Evolutionary conservation across 768 basidiomycete genomes (phyloP), one percentile per base, ranked within the genome.

Genomic region (Phaeotremella skinneri): DNA sequence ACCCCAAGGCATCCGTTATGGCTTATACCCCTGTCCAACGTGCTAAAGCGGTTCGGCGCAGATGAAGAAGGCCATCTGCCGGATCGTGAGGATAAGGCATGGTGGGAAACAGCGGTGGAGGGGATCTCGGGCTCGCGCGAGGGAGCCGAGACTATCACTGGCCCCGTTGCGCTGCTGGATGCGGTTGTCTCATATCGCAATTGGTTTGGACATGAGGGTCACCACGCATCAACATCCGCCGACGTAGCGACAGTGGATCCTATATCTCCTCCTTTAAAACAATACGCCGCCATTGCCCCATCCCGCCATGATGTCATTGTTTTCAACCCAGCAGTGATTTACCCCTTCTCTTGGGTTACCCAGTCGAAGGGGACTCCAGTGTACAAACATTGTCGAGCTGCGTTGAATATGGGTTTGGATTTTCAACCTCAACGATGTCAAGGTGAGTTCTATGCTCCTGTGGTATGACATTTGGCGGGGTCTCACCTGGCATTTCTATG

Each of bases 1-100:
- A 48, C 32, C 11, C 53, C 45, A 16, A 47, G 37, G 4, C 64
- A 66, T 32, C 64, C 64, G n/a, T 51, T 66, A 25, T 66, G 64
- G 64, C 23, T 66, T 0, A 20, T 56, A 20, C 60, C 64, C 4
- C 26, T 63, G 1, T 55, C 49, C 16, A 34, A 30, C 23, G 55
- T 58, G 25, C 32, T 66, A 47, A 7, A 23, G 14, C 42, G n/a
- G 17, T 23, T 47, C 20, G 37, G 26, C 21, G 52, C 23, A 25
- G 50, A 26, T 20, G 49, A 39, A 30, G 5, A 34, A 4, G 58
- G 42, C 20, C 4, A 52, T 37, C 11, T 48, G n/a, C 20, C 23
- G n/a, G 43, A 45, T 21, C 27, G 48, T 23, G 1, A 60, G 23
- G 41, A 26, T 21, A 32, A 27, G 26, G 21, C 39, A 25, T 45